Base-by-base conservation (phyloP, 2,329 filamentous ascomycete species). In the Alternaria sp. region DNA sequence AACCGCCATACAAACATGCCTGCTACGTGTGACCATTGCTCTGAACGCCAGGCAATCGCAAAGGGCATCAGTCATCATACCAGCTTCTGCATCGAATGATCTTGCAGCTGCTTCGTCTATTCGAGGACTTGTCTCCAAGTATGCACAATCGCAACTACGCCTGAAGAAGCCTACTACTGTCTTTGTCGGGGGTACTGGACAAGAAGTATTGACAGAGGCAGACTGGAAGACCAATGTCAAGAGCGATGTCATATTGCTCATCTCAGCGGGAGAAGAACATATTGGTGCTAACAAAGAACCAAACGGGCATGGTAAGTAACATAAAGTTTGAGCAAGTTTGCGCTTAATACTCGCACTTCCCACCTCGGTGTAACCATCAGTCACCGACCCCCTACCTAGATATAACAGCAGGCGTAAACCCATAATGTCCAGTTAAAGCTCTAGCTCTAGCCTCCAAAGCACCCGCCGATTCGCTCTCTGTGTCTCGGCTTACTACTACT, bases 231-330 rank as follows among this genome's bases (percentile, higher is more conserved):
- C 36, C 32, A 63, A 55, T 11, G 32, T 74, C 9, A 62, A 58
- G 25, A 60, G 76, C 46, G 74, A 79, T 57, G 55, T 72, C 14
- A 61, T 69, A 3, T 54, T 79, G 20, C 66, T 77, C 8, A 63
- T 75, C 2, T 75, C 71, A 28, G 65, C 66, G n/a, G 73, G 74
- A 27, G 75, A 78, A 49, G 71, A 75, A 9, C 75, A 74, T 62
- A 66, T 78, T 20, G 75, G 76, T 2, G 60, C 67, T 11, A 72
- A 61, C 56, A 71, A 66, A 40, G 69, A 69, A 44, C 51, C 27
- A 7, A 49, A 28, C 1, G 44, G 57, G 8, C 62, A 71, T 60
- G 60, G 66, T 74, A 62, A 63, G 67, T 61, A 27, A 44, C 20
- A 30, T 27, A 38, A 34, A 22, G 32, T 22, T 62, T 72, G 68